These are phyloP conservation scores for Nowakowskiella sp. DNA, from an alignment of 192 early-diverging fungal genomes.

Conservation along the genomic window DNA sequence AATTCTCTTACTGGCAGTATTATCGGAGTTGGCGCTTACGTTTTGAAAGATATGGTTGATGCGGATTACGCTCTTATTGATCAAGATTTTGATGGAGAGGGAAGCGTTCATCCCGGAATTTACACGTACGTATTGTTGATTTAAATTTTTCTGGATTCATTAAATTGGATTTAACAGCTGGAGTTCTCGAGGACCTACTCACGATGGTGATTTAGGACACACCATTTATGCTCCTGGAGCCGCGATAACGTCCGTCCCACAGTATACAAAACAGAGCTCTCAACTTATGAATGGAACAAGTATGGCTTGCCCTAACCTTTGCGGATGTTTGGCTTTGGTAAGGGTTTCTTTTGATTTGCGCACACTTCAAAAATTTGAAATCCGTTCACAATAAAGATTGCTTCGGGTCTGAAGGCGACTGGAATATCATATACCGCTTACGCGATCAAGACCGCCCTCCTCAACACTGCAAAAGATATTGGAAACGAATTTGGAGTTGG, in stretches of 20 bases:
- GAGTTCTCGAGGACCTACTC: slow-evolving; percentile 77
- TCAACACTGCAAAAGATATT: slow-evolving; percentile 64
- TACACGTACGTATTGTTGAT: too few relatives aligned
- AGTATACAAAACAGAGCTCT: slow-evolving; percentile 61
- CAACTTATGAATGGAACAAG: slow-evolving; percentile 84
- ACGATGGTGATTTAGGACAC: slow-evolving; percentile 78
- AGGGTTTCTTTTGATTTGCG: slow-evolving; percentile 12
- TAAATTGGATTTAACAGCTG: slow-evolving; percentile 70
- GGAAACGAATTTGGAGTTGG: slow-evolving; percentile 69
- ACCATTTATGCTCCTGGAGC: slow-evolving; percentile 67
- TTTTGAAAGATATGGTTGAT: slow-evolving; percentile 72
- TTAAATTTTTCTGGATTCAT: too few relatives aligned
- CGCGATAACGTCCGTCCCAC: slow-evolving; percentile 83
- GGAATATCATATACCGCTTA: slow-evolving; percentile 67
- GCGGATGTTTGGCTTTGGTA: slow-evolving; percentile 71
- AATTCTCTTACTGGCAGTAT: slow-evolving; percentile 64
- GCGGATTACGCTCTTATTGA: slow-evolving; percentile 82
- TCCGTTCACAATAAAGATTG: too few relatives aligned
- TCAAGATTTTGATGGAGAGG: slow-evolving; percentile 55
- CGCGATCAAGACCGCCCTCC: slow-evolving; percentile 70
- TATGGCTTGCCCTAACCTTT: slow-evolving; percentile 88
- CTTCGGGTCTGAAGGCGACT: slow-evolving; percentile 76
- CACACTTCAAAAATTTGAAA: too few relatives aligned
- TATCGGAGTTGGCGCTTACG: slow-evolving; percentile 91
- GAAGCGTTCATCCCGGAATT: too few relatives aligned